Conservation (phyloP, 2,329 filamentous ascomycete species). For the Thielaviopsis euricoi region DNA sequence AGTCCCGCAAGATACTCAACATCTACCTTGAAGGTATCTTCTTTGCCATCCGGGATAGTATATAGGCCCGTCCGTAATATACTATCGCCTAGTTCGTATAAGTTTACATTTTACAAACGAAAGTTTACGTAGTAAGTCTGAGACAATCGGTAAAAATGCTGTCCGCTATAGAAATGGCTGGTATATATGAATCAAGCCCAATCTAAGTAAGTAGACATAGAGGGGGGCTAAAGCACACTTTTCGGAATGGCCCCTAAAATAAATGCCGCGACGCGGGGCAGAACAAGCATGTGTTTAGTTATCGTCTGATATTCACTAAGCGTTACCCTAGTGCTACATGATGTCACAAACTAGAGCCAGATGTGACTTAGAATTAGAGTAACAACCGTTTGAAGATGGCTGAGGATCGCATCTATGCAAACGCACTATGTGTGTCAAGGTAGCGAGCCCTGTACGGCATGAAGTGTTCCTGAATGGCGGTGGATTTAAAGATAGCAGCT, state of each 20-base stretch:
- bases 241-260: background rate
- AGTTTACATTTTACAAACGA: too few relatives aligned
- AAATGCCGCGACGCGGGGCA: background rate
- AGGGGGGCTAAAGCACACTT: too few relatives aligned
- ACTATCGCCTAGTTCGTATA: too few relatives aligned
- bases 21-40: too few relatives aligned
- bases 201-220: too few relatives aligned
- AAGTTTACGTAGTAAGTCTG: too few relatives aligned
- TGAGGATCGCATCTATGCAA: background rate
- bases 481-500: background rate
- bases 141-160: too few relatives aligned
- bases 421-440: background rate
- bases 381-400: background rate
- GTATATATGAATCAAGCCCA: too few relatives aligned
- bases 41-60: too few relatives aligned
- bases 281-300: background rate
- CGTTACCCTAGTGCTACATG: background rate
- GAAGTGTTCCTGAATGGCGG: background rate
- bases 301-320: background rate
- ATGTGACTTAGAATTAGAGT: background rate
- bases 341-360: background rate
- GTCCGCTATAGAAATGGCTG: too few relatives aligned
- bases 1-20: too few relatives aligned
- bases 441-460: background rate
- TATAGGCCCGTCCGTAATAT: too few relatives aligned